Evolutionary conservation across 257 asterid species (phyloP).

Genomic region (Primulina tabacum): DNA sequence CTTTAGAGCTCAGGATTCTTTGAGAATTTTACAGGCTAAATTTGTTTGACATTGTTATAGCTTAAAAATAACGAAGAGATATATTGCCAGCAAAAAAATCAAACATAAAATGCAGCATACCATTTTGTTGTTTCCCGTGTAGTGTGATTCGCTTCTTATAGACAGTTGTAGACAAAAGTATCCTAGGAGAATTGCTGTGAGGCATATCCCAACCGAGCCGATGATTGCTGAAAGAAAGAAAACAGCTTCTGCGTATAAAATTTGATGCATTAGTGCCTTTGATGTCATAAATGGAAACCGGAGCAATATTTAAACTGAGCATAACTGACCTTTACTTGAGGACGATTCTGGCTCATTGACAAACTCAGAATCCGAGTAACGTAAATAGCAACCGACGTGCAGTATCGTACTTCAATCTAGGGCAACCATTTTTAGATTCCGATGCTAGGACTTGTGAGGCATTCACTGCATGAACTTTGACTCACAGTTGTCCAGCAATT

Average conservation of each 20-base stretch:
- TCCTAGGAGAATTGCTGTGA: constrained; percentile 22
- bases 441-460: constrained; percentile 21
- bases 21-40: too few species aligned
- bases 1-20: too few species aligned
- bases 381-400: constrained; percentile 18
- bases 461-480: constrained; percentile 8
- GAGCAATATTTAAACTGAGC: neutral
- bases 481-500: constrained; percentile 25
- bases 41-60: too few species aligned
- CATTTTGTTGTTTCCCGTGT: neutral
- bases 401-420: constrained; percentile 24
- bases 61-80: too few species aligned
- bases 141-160: constrained; percentile 2
- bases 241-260: constrained; percentile 18
- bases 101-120: neutral
- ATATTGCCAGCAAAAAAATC: too few species aligned
- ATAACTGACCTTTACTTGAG: neutral
- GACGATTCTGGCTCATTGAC: neutral
- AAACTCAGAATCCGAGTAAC: constrained; percentile 19
- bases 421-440: constrained; percentile 19
- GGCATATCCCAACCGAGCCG: constrained; percentile 24
- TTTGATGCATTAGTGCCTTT: constrained; percentile 7
- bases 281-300: neutral
- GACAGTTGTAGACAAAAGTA: constrained; percentile 20
- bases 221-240: constrained; percentile 12